Percentiles rank a stretch among this genome's conserved stretches.
These are phyloP conservation scores for Drechslerella coelobrocha DNA, from an alignment of 2,329 filamentous ascomycete genomes.

Conservation along the genomic window DNA sequence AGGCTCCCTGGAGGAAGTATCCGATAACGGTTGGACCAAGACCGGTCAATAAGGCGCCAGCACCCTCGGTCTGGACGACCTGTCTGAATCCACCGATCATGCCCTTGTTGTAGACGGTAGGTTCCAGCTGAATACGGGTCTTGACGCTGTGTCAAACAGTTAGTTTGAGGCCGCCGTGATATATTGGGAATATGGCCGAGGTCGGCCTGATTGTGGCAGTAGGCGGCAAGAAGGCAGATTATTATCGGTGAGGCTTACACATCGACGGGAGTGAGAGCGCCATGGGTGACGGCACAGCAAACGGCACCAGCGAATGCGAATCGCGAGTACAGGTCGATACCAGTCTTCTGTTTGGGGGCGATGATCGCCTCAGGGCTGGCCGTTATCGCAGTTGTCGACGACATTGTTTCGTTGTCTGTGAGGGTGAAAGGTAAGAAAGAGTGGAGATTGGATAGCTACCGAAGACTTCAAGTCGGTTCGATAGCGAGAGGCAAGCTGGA, in stretches of 20 bases:
- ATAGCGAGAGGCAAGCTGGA: constrained; percentile 17
- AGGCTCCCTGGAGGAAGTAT: constrained; percentile 92
- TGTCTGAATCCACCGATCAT: constrained; percentile 85
- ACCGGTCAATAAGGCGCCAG: constrained; percentile 83
- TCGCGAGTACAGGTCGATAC: constrained; percentile 82
- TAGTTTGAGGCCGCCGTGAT: neutral
- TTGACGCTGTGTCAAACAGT: constrained; percentile 74
- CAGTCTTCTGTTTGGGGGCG: constrained; percentile 62
- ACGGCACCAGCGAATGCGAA: constrained; percentile 97
- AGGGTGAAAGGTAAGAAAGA: constrained; percentile 16
- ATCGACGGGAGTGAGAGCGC: constrained; percentile 95
- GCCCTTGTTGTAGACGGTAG: constrained; percentile 84
- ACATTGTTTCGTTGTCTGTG: constrained; percentile 19
- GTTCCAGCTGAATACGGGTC: constrained; percentile 93
- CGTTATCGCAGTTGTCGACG: constrained; percentile 29
- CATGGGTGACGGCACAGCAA: constrained; percentile 98
- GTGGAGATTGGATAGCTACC: constrained; percentile 42
- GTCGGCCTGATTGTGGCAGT: constrained; percentile 15
- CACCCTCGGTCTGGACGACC: constrained; percentile 83
- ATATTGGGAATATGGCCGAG: constrained; percentile 55
- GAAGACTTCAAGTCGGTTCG: constrained; percentile 45
- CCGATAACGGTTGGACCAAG: constrained; percentile 83
- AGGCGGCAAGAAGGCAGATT: constrained; percentile 15
- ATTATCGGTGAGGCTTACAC: constrained; percentile 79
- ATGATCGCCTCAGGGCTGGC: constrained; percentile 25